Evolutionary conservation across 2,329 filamentous ascomycete species (phyloP), one percentile per base, ranked within the genome.

Genomic region (Capronia coronata): DNA sequence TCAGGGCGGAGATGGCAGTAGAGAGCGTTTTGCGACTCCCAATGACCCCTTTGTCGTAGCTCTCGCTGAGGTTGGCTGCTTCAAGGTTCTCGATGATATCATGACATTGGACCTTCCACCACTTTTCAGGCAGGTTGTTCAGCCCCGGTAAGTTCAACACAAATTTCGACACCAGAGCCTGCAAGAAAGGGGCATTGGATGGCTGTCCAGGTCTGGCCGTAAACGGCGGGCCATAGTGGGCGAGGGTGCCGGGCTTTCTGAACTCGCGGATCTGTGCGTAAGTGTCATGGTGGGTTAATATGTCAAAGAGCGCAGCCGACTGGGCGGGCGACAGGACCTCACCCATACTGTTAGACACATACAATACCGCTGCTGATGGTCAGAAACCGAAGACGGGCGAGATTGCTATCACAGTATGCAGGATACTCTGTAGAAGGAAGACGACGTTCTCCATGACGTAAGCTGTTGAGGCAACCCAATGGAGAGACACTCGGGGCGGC

Each of bases 1-100:
- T 73, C 49, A 90, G 66, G 5, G 80, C 78, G 29, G 83, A 84
- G 8, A 82, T 75, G 0, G 83, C 85, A 5, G 86, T 87, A 0
- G 86, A 79, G 42, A 91, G 68, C 16, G 83, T 86, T 68, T 88
- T 89, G 44, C 86, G 75, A 51, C 82, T 81, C 0, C 86, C 86
- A 57, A 91, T 68, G 0, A 80, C 75, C 11, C 84, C 86, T 66
- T 88, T 88, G 64, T 91, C 86, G 61, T 89, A 91, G 63, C 84
- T 88, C 65, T 91, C 86, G 1, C 84, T 88, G 25, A 91, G 70
- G 43, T 87, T 80, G 1, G 80, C 84, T 25, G 81, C 75, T 7
- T 76, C 81, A 46, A 91, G 70, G 60, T 79, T 74, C 59, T 71
- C 68, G 59, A 87, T 70, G 13, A 87, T 65, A 1, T 75, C 74